Evolutionary conservation across 768 basidiomycete genomes (phyloP), one percentile per base, ranked within the genome.

Genomic region (Sporobolomyces pararoseus): DNA sequence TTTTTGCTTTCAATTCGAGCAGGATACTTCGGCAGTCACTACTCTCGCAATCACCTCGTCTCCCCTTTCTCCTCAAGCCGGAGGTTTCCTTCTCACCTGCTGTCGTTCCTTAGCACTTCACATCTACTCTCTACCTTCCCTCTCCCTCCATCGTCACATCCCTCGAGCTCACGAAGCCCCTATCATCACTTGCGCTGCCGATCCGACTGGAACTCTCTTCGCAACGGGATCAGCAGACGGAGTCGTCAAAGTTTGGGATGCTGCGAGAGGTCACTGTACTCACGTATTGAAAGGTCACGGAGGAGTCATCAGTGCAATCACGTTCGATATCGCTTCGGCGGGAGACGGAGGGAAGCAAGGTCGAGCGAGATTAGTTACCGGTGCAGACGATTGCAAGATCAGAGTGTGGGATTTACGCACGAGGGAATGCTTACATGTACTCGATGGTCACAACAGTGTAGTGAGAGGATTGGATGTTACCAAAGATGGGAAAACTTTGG

Each of bases 191-290:
- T 90, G 90, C 77, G 86, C 84, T 72, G 80, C 85, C 19, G 94
- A 91, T 81, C 90, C 88, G 23, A 89, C 89, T 13, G 91, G 90
- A 2, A 88, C 89, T 2, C 89, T 95, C 73, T 84, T 97, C 72
- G 96, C 96, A 10, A 95, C 94, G 23, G 96, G 96, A 1, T 89
- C 95, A 16, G 91, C 95, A 10, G 96, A 99, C 73, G 95, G 96
- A 29, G 84, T 90, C 37, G 96, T 97, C 52, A 98, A 97, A 82
- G 91, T 99, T 14, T 98, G 93, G 93, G 88, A 96, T 78, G 86
- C 93, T 53, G 80, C 83, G 5, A 87, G 87, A 31, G 94, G 92
- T 39, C 93, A 88, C 78, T 86, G 90, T 37, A 99, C 96, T 0
- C 96, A 99, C 79, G 84, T 93, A 17, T 92, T 95, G 83, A 89